A percentile compares a stretch with the other conserved stretches of the same genome.
These are phyloP conservation scores for Globisporangium radiosum DNA, from an alignment of 352 stramenopile species.

Conservation along the genomic window DNA sequence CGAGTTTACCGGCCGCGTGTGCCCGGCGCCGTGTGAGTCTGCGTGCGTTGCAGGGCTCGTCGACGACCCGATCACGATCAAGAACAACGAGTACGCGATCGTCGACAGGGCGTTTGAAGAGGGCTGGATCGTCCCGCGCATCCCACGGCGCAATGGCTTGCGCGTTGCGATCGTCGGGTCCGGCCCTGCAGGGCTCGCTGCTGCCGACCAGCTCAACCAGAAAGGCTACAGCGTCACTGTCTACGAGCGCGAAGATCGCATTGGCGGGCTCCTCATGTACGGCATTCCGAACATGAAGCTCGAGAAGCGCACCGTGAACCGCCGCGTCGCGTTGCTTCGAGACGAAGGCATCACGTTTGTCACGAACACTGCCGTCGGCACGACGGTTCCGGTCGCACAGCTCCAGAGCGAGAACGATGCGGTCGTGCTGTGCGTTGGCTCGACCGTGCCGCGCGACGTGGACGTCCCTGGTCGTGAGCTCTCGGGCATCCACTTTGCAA, in stretches of 20 bases:
- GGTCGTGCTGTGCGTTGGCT: conserved; percentile 91
- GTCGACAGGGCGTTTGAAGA: conserved; percentile 95
- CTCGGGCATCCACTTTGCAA: conserved; percentile 95
- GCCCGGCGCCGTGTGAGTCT: conserved; percentile 94
- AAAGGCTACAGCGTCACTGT: conserved; percentile 96
- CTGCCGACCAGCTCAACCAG: conserved; percentile 96
- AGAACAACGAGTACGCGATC: conserved; percentile 98
- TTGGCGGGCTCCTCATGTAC: conserved; percentile 97
- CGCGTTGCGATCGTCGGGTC: conserved; percentile 95
- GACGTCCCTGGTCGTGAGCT: conserved; percentile 84
- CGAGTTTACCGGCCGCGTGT: conserved; percentile 97
- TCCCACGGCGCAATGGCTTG: conserved; percentile 91
- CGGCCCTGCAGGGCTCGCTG: conserved; percentile 88
- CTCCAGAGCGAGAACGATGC: conserved; percentile 84
- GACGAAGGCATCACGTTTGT: conserved; percentile 98
- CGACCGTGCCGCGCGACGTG: conserved; percentile 93
- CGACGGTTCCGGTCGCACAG: conserved; percentile 75
- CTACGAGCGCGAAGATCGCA: conserved; percentile 94
- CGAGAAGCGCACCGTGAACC: conserved; percentile 95
- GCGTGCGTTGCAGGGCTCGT: conserved; percentile 95
- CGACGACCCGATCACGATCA: conserved; percentile 96
- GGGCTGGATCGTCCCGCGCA: conserved; percentile 92
- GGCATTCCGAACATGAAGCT: conserved; percentile 99
- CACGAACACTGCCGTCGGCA: conserved; percentile 91
- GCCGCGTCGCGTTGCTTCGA: conserved; percentile 90